phyloP scores from a whole-genome alignment of 495 filamentous ascomycete genomes.

The Venustampulla echinocandica region DNA sequence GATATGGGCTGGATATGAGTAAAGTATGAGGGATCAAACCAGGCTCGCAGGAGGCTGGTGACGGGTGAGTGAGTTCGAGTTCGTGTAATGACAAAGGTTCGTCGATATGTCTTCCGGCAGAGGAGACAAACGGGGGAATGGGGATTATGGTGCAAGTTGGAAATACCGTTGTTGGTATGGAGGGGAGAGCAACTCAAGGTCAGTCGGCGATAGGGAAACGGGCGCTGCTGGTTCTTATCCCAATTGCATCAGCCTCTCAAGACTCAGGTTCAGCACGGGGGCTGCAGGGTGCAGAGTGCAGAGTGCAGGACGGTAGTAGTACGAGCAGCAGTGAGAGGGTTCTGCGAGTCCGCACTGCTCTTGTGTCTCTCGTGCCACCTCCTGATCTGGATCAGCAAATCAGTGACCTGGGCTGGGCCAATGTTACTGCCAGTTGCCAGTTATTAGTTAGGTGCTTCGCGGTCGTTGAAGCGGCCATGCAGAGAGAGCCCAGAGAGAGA shows the following conservation, averaged over 20 bases:
- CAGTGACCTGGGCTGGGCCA: neutral
- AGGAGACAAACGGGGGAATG: slow-evolving; percentile 9
- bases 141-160: no score
- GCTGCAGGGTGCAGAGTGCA: neutral
- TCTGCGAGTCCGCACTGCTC: no score
- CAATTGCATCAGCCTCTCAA: slow-evolving; percentile 6
- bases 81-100: slow-evolving; percentile 12
- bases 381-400: neutral
- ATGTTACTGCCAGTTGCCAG: neutral
- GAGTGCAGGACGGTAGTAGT: neutral
- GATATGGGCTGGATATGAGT: slow-evolving; percentile 1
- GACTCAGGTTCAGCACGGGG: neutral
- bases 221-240: slow-evolving; percentile 18
- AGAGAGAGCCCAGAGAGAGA: slow-evolving; percentile 7
- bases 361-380: neutral
- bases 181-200: no score
- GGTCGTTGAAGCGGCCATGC: neutral
- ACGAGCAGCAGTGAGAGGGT: neutral
- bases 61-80: slow-evolving; percentile 1
- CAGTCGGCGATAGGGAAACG: slow-evolving; percentile 16
- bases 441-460: neutral
- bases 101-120: neutral
- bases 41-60: no score
- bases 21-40: neutral
- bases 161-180: slow-evolving; percentile 9